These are phyloP conservation scores for Lactuca sativa DNA, from an alignment of 129 eudicot genomes.

Conservation along the genomic window DNA sequence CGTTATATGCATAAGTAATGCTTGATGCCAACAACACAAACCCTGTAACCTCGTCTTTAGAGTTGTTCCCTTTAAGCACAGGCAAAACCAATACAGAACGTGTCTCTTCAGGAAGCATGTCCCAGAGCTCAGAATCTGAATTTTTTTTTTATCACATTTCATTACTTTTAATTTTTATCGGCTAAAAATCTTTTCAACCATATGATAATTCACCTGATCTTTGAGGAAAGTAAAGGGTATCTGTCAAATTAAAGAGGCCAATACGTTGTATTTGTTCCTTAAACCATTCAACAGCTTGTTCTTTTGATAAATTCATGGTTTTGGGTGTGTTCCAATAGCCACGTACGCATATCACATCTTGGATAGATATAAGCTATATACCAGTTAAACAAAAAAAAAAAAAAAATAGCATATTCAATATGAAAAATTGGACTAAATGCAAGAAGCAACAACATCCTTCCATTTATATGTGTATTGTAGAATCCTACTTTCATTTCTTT, in stretches of 20 bases:
- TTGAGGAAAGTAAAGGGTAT: constrained; percentile 68
- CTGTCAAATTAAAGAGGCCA: constrained; percentile 59
- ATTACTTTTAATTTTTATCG: not conserved
- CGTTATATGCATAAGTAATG: constrained; percentile 58
- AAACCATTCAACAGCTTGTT: constrained; percentile 57
- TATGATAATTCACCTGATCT: constrained; percentile 47
- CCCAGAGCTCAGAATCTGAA: constrained; percentile 63
- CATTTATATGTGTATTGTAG: not conserved
- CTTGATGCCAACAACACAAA: constrained; percentile 80
- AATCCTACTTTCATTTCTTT: no score
- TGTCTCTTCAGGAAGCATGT: constrained; percentile 68
- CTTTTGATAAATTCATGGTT: constrained; percentile 43
- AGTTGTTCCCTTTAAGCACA: constrained; percentile 22
- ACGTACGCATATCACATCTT: constrained; percentile 69
- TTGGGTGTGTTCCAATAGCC: constrained; percentile 89
- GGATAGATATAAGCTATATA: constrained; percentile 67
- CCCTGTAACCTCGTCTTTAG: constrained; percentile 36
- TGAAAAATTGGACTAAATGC: not conserved
- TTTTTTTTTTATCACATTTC: not conserved
- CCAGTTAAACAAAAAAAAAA: constrained; percentile 9
- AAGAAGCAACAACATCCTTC: not conserved
- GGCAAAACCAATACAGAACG: constrained; percentile 79
- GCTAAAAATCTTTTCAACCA: not conserved
- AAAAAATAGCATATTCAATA: constrained; percentile 10
- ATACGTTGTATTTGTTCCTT: constrained; percentile 46